Evolutionary conservation across 148 eudicot genomes (phyloP).

Genomic region (Bassia scoparia): DNA sequence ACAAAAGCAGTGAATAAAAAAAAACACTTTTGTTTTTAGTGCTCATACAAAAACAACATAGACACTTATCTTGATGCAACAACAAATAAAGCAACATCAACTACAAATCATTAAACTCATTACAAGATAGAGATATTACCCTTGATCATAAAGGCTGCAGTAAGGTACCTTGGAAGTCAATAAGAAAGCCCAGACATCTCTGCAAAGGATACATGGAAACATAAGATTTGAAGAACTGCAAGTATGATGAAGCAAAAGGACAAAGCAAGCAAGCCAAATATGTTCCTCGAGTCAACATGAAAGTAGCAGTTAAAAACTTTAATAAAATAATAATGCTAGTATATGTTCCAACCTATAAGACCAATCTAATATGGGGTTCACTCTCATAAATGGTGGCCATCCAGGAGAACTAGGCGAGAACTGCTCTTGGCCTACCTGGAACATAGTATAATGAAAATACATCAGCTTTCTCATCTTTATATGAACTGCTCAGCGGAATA

Average conservation of each 20-base stretch:
- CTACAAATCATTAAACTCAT: not conserved
- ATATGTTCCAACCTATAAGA: constrained; percentile 68
- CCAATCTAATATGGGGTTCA: constrained; percentile 97
- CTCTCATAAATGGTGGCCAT: constrained; percentile 99
- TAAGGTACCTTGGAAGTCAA: constrained; percentile 82
- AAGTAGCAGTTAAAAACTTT: not conserved
- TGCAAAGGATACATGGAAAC: constrained; percentile 32
- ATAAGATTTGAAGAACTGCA: not conserved
- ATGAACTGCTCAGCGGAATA: not conserved
- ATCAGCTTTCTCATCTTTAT: constrained; percentile 9
- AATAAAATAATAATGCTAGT: not conserved
- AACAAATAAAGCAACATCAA: constrained; percentile 12
- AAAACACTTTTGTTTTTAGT: not conserved
- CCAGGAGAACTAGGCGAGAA: constrained; percentile 97
- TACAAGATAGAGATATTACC: constrained; percentile 42
- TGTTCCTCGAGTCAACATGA: not conserved
- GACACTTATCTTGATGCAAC: not conserved
- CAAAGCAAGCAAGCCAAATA: constrained; percentile 10
- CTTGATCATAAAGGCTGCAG: constrained; percentile 97
- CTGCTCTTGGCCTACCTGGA: constrained; percentile 96
- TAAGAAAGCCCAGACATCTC: constrained; percentile 97
- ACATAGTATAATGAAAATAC: constrained; percentile 15
- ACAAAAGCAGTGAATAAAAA: not conserved
- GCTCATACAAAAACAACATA: not conserved
- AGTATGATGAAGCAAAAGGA: not conserved